Base-by-base conservation (phyloP, 306 rosid species). In the Cicer yamashitae region DNA sequence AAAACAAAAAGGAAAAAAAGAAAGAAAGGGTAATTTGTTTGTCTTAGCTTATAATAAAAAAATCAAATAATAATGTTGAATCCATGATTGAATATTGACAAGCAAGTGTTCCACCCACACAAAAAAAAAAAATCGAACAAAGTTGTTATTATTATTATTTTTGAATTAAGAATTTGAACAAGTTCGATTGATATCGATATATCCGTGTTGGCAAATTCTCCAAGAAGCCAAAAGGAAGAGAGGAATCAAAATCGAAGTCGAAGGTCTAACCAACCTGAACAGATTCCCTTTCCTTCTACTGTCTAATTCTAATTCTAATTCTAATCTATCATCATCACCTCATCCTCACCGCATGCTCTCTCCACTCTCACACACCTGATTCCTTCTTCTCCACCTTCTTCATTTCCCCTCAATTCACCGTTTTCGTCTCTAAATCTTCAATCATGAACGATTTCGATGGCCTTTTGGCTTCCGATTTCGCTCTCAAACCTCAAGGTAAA, bases 401-500 rank as follows among this genome's bases (percentile, higher is more conserved):
- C 68, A 45, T 37, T 60, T 13, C n/a, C 7, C 4, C 20, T 11
- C 11, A 43, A 72, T 73, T 58, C 48, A 17, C 59, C 45, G 38
- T 25, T 75, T 76, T 53, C 71, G 53, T 40, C 75, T 13, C 40
- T 4, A 72, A 38, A 6, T 20, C 67, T 10, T 5, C 34, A 51
- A 73, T 80, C 83, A 94, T 94, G 99, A 92, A 88, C 93, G 96
- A 94, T 81, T 92, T 92, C 81, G 93, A 92, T 81, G 96, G 96
- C 75, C 93, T 94, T 77, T 58, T 94, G 64, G 77, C 85, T 39
- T 69, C 88, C 79, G 93, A 94, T 83, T 92, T 54, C 79, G 96
- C 92, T 10, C 80, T 91, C 88, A 94, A 92, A 77, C 89, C 91
- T 1, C 93, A 92, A 7, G 96, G 91, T 0, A 91, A 94, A 69